These are phyloP conservation scores for Taphrina flavorubra DNA, from an alignment of 1,139 yeast species.

Conservation along the genomic window DNA sequence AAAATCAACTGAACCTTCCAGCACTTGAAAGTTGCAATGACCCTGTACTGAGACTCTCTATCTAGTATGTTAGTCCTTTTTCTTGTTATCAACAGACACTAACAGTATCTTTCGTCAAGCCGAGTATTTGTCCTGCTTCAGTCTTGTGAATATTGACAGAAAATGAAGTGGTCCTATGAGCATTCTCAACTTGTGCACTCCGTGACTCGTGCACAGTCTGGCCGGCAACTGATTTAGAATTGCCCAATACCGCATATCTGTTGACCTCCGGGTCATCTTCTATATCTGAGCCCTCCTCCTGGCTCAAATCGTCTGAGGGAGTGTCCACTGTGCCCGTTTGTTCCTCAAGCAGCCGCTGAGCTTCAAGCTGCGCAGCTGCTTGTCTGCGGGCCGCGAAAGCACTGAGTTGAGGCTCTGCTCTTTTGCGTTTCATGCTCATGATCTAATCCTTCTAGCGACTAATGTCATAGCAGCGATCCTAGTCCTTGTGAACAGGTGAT, in stretches of 20 bases:
- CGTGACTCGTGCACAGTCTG: constrained; percentile 13
- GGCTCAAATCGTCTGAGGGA: constrained; percentile 3
- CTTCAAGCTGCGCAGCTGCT: constrained; percentile 20
- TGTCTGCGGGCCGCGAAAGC: constrained; percentile 35
- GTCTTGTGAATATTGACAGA: not conserved
- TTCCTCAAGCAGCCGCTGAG: not conserved
- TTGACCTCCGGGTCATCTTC: not conserved
- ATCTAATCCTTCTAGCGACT: too few species aligned
- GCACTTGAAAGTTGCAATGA: constrained; percentile 60
- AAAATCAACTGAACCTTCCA: constrained; percentile 64
- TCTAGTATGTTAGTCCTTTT: constrained; percentile 1
- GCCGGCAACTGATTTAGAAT: not conserved
- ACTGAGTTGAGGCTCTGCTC: constrained; percentile 28
- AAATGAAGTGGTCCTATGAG: not conserved
- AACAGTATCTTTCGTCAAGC: constrained; percentile 1
- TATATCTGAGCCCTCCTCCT: constrained; percentile 2
- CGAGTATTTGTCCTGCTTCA: constrained; percentile 2
- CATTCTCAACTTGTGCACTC: not conserved
- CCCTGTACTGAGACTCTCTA: constrained; percentile 65
- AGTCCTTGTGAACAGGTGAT: too few species aligned
- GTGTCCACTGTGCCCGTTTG: constrained; percentile 4
- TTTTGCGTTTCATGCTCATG: constrained; percentile 29
- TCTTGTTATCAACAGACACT: not conserved
- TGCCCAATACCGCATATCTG: not conserved
- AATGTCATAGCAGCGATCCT: too few species aligned